Percentiles rank a stretch among this genome's conserved stretches.
phyloP scores from a whole-genome alignment of 495 filamentous ascomycete species.

The Aspergillus coremiiformis region DNA sequence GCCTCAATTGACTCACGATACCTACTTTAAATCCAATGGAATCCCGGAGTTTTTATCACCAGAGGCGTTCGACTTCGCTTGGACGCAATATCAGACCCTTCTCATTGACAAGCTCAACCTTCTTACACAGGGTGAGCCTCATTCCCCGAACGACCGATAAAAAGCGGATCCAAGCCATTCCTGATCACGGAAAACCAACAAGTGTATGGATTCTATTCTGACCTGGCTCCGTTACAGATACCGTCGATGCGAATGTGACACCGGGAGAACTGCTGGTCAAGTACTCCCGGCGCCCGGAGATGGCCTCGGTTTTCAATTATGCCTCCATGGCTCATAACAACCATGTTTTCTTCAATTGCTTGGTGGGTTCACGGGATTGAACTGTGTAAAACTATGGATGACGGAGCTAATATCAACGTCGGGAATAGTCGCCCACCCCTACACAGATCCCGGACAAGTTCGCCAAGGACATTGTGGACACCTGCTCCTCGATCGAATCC shows the following conservation, averaged over 20 bases:
- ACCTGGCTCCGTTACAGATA: conserved; percentile 28
- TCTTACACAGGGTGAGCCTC: conserved; percentile 59
- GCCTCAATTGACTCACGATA: conserved; percentile 51
- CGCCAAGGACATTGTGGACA: conserved; percentile 43
- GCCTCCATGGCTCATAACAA: conserved; percentile 96
- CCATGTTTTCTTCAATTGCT: conserved; percentile 80
- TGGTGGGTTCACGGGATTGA: conserved; percentile 34
- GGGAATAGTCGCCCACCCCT: conserved; percentile 36
- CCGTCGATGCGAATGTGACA: conserved; percentile 48
- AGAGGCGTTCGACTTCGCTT: conserved; percentile 63
- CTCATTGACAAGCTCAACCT: conserved; percentile 68
- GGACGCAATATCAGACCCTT: conserved; percentile 71
- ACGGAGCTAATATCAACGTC: not conserved
- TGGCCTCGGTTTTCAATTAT: conserved; percentile 82
- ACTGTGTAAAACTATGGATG: not conserved
- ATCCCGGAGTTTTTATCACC: conserved; percentile 60
- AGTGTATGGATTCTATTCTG: conserved; percentile 1
- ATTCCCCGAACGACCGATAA: conserved; percentile 3
- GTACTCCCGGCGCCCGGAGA: conserved; percentile 67
- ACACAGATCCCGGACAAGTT: conserved; percentile 47
- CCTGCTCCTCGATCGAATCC: conserved; percentile 75
- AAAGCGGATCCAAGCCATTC: not conserved
- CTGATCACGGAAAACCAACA: not conserved
- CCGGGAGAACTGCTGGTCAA: conserved; percentile 63
- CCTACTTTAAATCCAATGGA: conserved; percentile 47